phyloP scores from a whole-genome alignment of 768 basidiomycete species.

The Xerocomellus chrysenteron region DNA sequence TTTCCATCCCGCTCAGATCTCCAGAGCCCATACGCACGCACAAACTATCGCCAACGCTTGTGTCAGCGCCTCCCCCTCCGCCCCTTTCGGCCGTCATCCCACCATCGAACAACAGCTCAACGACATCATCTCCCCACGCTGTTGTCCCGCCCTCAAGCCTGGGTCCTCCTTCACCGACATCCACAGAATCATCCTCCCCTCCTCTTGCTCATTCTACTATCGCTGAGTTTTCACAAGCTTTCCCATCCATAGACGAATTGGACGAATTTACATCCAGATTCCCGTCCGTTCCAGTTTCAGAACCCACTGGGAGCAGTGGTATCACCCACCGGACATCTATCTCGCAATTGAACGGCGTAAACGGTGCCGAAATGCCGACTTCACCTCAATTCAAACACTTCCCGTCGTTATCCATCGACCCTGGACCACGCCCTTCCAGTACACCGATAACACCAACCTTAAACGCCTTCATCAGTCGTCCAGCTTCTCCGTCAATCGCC shows the following conservation, averaged over 20 bases:
- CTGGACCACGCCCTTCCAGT: slow-evolving; percentile 61
- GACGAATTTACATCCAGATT: slow-evolving; percentile 54
- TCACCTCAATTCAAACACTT: slow-evolving; percentile 36
- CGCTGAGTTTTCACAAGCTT: slow-evolving; percentile 63
- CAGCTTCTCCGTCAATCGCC: slow-evolving; percentile 54
- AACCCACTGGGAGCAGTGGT: slow-evolving; percentile 35
- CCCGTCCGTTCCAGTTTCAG: slow-evolving; percentile 48
- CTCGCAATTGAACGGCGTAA: slow-evolving; percentile 33
- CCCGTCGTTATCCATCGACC: slow-evolving; percentile 44
- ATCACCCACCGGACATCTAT: slow-evolving; percentile 11
- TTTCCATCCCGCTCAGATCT: slow-evolving; percentile 26
- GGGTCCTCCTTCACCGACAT: slow-evolving; percentile 74
- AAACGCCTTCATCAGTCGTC: slow-evolving; percentile 59
- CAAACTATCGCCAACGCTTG: slow-evolving; percentile 39
- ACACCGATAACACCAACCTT: slow-evolving; percentile 62
- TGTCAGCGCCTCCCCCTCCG: slow-evolving; percentile 30
- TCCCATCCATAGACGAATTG: slow-evolving; percentile 76
- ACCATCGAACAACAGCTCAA: slow-evolving; percentile 30
- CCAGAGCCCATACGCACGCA: slow-evolving; percentile 34
- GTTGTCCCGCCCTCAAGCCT: slow-evolving; percentile 69
- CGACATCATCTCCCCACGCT: slow-evolving; percentile 53
- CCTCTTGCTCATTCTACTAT: slow-evolving; percentile 40
- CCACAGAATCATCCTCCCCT: slow-evolving; percentile 67
- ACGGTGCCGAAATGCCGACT: slow-evolving; percentile 29
- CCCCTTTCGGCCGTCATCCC: slow-evolving; percentile 10